These are phyloP conservation scores for Cenchrus purpureus DNA, from an alignment of 176 grass and related monocot genomes.

Conservation along the genomic window DNA sequence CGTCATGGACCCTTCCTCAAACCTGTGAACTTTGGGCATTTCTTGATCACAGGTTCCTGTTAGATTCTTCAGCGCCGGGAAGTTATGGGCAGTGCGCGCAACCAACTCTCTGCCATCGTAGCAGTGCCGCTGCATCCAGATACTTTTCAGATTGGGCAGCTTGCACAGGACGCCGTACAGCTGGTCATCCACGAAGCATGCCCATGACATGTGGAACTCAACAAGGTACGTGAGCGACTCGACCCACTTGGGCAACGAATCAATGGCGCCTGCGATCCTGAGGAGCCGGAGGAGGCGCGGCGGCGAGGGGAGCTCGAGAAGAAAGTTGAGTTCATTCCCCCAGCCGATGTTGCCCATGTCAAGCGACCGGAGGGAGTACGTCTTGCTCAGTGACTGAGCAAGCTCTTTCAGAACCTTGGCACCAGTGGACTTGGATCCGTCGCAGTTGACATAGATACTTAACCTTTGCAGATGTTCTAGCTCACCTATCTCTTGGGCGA, in stretches of 20 bases:
- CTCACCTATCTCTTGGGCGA: slow-evolving; percentile 1
- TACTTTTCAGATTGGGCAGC: background rate
- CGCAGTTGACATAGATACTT: background rate
- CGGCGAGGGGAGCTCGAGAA: background rate
- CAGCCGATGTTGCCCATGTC: background rate
- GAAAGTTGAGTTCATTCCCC: background rate
- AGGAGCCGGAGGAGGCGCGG: background rate
- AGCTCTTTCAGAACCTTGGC: background rate
- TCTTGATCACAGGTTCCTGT: fast-evolving
- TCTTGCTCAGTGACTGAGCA: background rate
- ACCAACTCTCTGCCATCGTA: background rate
- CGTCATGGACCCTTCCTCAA: background rate
- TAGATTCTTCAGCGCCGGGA: background rate
- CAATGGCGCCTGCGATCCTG: background rate
- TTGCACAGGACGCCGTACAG: background rate
- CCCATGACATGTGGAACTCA: background rate
- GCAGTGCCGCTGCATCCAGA: background rate
- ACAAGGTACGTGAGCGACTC: slow-evolving; percentile 21
- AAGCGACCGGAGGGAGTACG: slow-evolving; percentile 3
- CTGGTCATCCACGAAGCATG: background rate
- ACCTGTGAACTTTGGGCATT: background rate
- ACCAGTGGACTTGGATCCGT: background rate
- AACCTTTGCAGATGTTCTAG: background rate
- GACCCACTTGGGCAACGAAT: background rate
- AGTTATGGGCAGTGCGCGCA: background rate